phyloP scores from a whole-genome alignment of 2,329 filamentous ascomycete species.

The Beauveria caledonica region DNA sequence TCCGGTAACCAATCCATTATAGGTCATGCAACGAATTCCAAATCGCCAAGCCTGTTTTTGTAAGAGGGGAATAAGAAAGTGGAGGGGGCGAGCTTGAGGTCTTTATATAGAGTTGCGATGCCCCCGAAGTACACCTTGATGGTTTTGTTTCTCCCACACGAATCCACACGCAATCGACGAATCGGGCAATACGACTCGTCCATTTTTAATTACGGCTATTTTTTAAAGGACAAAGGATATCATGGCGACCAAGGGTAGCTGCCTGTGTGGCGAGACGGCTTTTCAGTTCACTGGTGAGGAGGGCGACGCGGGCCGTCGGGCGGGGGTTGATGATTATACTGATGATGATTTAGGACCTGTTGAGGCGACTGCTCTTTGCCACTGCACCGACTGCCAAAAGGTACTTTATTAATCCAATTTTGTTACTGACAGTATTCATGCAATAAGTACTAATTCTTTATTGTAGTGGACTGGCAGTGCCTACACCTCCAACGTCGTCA shows the following conservation, averaged over 20 bases:
- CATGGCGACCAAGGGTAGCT: constrained; percentile 24
- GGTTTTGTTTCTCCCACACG: background rate
- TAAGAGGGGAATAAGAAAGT: background rate
- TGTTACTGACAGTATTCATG: background rate
- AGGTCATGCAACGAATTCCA: constrained; percentile 1
- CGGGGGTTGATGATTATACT: background rate
- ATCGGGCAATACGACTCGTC: background rate
- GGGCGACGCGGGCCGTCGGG: background rate
- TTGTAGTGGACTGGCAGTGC: constrained; percentile 41
- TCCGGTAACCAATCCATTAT: background rate
- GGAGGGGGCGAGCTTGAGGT: background rate
- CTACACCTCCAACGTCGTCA: constrained; percentile 45
- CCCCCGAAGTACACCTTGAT: constrained; percentile 1
- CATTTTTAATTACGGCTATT: background rate
- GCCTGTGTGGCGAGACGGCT: constrained; percentile 28
- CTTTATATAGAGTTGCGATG: constrained; percentile 2
- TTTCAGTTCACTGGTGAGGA: constrained; percentile 26
- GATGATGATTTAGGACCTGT: constrained; percentile 27
- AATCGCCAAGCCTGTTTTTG: background rate
- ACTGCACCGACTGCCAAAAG: constrained; percentile 48
- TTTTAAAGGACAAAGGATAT: background rate
- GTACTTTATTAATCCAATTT: constrained; percentile 17
- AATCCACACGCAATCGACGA: background rate
- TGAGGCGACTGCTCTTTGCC: constrained; percentile 38
- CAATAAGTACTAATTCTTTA: background rate